Conservation (phyloP, 305 asterid genomes). For the Solanum chacoense region DNA sequence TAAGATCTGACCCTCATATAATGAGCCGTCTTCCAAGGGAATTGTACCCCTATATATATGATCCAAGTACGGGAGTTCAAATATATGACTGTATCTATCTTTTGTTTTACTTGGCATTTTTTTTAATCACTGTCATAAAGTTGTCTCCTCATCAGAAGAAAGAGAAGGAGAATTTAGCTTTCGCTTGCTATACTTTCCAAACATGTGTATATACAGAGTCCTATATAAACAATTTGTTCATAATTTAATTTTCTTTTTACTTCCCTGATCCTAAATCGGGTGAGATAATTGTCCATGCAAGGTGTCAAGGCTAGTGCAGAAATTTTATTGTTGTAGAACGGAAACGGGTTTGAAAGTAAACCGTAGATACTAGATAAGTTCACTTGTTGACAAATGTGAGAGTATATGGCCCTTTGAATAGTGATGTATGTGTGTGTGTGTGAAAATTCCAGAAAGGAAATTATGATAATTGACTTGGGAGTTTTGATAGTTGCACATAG, state of each 20-base stretch:
- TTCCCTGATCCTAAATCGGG: not conserved
- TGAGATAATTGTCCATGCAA: not conserved
- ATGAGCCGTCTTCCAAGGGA: not conserved
- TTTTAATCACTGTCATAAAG: not conserved
- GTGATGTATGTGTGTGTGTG: not conserved
- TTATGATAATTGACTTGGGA: not conserved
- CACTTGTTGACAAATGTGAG: not conserved
- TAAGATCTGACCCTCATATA: not conserved
- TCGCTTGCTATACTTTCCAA: not conserved
- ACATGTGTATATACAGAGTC: not conserved
- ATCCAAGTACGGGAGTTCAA: not conserved
- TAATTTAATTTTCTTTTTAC: not conserved
- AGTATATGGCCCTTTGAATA: not conserved
- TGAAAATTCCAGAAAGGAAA: not conserved
- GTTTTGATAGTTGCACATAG: not conserved
- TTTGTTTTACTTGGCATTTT: not conserved
- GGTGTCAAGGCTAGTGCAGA: not conserved
- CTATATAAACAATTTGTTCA: not conserved
- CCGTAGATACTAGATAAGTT: not conserved
- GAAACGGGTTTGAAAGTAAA: not conserved
- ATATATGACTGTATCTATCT: not conserved
- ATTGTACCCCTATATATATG: not conserved
- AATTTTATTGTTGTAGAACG: not conserved
- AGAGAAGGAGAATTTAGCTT: not conserved
- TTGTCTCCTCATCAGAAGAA: not conserved